Evolutionary conservation across 306 rosid species (phyloP), one percentile per base, ranked within the genome.

Genomic region (Vigna mungo): DNA sequence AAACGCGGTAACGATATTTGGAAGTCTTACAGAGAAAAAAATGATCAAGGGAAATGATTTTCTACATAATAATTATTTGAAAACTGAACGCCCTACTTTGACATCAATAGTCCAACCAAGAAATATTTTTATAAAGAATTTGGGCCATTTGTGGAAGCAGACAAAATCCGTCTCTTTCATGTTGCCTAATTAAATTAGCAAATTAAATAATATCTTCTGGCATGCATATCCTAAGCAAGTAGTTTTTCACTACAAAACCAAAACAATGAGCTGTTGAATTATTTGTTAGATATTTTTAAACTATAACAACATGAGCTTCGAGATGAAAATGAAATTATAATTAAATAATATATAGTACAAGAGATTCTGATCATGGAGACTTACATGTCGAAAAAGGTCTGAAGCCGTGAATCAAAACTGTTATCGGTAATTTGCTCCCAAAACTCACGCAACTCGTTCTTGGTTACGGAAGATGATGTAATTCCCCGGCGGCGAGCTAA

Each of bases 381-480:
- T 72, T 75, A 93, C 98, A 92, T 92, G 82, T 90, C 98, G 74
- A 94, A 94, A 78, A 94, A 94, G 9, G 92, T 92, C 73, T 92
- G 98, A 23, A 94, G 88, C 81, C 96, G 86, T 5, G 98, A 88
- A 76, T 94, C 94, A 62, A 94, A 94, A 76, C 98, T 92, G 80
- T 84, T 86, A 82, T 94, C 93, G 0, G 92, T 56, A 68, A 94
- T 91, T 21, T 92, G 96, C 25, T 94, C 97, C 98, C 98, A 94
- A 25, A 94, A 94, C 76, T 83, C 97, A 13, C 86, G 86, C 60
- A 94, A 55, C 76, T 94, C 88, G 39, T 34, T 82, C 69, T 86
- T 90, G 0, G 80, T 90, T 76, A 92, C 78, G 59, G 90, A 86
- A 72, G 79, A 54, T 2, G 94, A 72, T 5, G 71, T 60, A 62